Evolutionary conservation across 1,284 basidiomycete genomes (phyloP).

Genomic region (Ustilago tritici): DNA sequence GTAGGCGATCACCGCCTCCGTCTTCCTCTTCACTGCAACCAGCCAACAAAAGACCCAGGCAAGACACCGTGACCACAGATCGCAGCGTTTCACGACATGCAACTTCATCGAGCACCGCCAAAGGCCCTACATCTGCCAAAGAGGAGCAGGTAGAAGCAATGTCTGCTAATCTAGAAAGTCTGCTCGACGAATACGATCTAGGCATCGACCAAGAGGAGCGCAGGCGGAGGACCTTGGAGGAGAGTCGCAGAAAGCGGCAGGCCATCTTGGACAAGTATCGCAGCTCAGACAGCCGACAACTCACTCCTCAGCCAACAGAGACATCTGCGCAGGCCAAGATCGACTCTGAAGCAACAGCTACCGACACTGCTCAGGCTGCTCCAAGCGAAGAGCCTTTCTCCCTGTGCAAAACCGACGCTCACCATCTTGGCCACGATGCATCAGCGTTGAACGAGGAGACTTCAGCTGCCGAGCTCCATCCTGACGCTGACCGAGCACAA

Average conservation of each 20-base stretch:
- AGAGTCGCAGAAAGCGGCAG: slow-evolving; percentile 53
- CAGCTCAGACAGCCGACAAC: slow-evolving; percentile 12
- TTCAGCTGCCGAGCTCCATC: slow-evolving; percentile 57
- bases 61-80: neutral
- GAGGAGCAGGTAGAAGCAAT: neutral
- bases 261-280: slow-evolving; percentile 47
- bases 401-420: slow-evolving; percentile 15
- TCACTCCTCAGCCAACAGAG: neutral
- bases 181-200: slow-evolving; percentile 34
- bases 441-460: neutral
- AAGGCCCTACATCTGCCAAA: neutral
- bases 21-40: slow-evolving; percentile 16
- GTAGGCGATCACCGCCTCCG: slow-evolving; percentile 8
- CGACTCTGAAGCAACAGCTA: neutral
- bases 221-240: slow-evolving; percentile 37
- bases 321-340: neutral
- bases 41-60: slow-evolving; percentile 16
- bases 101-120: neutral
- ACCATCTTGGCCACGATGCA: neutral
- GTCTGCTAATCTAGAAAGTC: slow-evolving; percentile 15
- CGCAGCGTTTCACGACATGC: neutral
- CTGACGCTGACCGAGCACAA: slow-evolving; percentile 33
- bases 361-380: neutral
- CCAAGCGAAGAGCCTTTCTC: slow-evolving; percentile 11
- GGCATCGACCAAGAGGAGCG: slow-evolving; percentile 37